Base-by-base conservation (phyloP, 805 yeast species). In the Spathaspora sp. region DNA sequence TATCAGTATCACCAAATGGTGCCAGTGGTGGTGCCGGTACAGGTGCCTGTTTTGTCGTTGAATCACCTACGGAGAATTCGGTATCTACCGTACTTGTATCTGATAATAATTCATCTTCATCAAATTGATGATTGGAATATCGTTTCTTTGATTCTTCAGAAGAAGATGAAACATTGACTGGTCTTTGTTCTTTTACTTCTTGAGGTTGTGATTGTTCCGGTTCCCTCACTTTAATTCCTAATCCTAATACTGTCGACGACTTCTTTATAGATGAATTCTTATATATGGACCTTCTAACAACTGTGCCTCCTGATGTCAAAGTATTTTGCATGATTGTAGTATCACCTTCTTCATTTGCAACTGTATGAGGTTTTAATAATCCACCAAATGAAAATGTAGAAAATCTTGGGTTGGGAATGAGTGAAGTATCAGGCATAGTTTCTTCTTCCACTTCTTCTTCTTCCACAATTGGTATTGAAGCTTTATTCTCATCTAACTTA, bases 351-450 rank as follows among this genome's bases (percentile, higher is more conserved):
- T 44, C 57, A 43, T 50, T 50, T 4, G 54, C 44, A 14, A 39
- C 31, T 5, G 55, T 53, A 19, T 51, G 40, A 23, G 55, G 54
- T 48, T 59, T 44, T n/a, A 19, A 19, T 55, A 51, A 57, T 1
- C 74, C 77, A 47, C 72, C 72, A 57, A 75, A 71, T 0, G 79
- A 73, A 48, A 75, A 64, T 38, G 70, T 62, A 0, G 79, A 75
- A 50, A 75, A 75, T 35, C 73, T 58, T 10, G 78, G 78, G 48
- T 75, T 74, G 6, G 79, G 79, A 46, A 50, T 50, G 23, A 39
- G 47, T 48, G 40, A 45, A 48, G 44, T 53, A 51, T 48, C 56
- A 10, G 17, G 40, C 11, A 14, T 35, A 11, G 42, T 42, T 12
- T 52, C 52, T 2, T 48, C 46, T 26, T 23, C 23, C n/a, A 20